Conservation (phyloP, 345 rosid species). For the Pugionium cornutum region DNA sequence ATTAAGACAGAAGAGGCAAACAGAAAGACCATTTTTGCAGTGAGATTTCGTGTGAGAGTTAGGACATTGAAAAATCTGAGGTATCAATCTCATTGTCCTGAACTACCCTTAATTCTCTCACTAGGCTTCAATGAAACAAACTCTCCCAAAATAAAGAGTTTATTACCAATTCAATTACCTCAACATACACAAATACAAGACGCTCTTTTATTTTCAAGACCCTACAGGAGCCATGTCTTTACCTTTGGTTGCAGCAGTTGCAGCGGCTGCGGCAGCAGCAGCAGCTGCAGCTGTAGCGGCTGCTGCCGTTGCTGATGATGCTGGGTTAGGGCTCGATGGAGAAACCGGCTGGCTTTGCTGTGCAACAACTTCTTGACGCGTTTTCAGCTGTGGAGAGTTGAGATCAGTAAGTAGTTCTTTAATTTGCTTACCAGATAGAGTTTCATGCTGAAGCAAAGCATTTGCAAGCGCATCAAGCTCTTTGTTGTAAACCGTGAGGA, state of each 20-base stretch:
- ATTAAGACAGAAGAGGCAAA: conserved; percentile 11
- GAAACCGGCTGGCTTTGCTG: conserved; percentile 65
- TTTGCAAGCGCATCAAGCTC: conserved; percentile 83
- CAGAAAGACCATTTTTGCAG: conserved; percentile 3
- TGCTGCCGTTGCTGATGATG: conserved; percentile 68
- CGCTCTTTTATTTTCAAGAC: conserved; percentile 45
- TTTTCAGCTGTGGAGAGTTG: conserved; percentile 59
- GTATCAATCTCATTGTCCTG: conserved; percentile 29
- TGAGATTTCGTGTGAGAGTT: conserved; percentile 21
- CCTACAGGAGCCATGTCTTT: conserved; percentile 90
- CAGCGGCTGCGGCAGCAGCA: conserved; percentile 60
- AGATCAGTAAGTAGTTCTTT: conserved; percentile 66
- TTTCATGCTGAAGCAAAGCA: conserved; percentile 81
- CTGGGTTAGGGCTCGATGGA: conserved; percentile 73
- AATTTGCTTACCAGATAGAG: conserved; percentile 77
- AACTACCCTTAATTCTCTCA: conserved; percentile 16
- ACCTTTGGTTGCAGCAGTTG: conserved; percentile 65
- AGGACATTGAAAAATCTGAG: conserved; percentile 21
- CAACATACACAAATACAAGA: conserved; percentile 38
- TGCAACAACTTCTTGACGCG: conserved; percentile 53
- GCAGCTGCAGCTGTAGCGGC: conserved; percentile 65
- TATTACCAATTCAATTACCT: conserved; percentile 34
- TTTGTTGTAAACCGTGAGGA: conserved; percentile 71
- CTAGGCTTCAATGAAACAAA: conserved; percentile 25
- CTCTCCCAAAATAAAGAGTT: conserved; percentile 31